Evolutionary conservation across 176 grass and related monocot species (phyloP).

Genomic region (Microstegium vimineum): DNA sequence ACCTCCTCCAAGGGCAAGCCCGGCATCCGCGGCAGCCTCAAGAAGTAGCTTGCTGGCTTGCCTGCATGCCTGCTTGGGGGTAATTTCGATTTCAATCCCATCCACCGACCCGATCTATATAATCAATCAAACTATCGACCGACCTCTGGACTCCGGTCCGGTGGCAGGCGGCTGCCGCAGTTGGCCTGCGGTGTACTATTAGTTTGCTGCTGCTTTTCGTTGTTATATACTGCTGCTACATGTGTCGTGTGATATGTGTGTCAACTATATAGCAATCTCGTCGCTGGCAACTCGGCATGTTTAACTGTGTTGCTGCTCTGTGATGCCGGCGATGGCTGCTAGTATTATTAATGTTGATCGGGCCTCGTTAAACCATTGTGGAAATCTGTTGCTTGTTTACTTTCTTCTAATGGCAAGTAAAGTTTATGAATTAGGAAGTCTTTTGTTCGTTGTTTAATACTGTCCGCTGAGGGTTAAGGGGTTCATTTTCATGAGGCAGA

Average conservation of each 20-base stretch:
- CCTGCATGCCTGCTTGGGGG: not conserved
- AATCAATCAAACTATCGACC: slow-evolving; percentile 7
- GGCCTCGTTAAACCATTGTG: not conserved
- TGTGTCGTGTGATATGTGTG: slow-evolving; percentile 39
- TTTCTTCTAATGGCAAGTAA: not conserved
- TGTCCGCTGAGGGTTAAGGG: not conserved
- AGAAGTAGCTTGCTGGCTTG: slow-evolving; percentile 51
- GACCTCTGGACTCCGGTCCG: not conserved
- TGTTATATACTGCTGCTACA: slow-evolving; percentile 19
- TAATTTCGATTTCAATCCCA: slow-evolving; percentile 4
- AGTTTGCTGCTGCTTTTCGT: not conserved
- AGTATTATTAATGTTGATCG: slow-evolving; percentile 5
- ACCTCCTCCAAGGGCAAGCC: slow-evolving; percentile 52
- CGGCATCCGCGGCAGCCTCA: slow-evolving; percentile 75
- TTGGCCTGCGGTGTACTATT: not conserved
- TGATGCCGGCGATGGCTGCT: slow-evolving; percentile 13
- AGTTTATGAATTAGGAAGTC: not conserved
- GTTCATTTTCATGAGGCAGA: not conserved
- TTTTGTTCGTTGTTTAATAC: not conserved
- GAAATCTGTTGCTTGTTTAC: not conserved
- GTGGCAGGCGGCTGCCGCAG: not conserved
- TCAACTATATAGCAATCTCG: slow-evolving; percentile 1
- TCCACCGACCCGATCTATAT: not conserved
- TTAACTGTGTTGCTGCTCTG: slow-evolving; percentile 19
- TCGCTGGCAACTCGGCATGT: not conserved